These are phyloP conservation scores for Beta vulgaris DNA, from an alignment of 148 eudicot genomes.

Conservation along the genomic window DNA sequence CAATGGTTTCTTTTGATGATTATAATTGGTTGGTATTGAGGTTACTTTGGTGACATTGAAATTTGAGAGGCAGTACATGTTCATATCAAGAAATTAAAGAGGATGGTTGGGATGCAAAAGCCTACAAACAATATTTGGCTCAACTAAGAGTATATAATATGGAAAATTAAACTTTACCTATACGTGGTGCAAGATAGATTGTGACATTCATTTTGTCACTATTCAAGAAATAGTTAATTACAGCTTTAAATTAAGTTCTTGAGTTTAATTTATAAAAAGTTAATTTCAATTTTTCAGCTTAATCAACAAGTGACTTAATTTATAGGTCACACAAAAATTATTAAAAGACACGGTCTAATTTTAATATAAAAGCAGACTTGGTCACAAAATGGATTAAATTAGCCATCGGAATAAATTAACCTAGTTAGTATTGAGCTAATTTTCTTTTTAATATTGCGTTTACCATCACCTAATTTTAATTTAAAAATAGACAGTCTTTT, in stretches of 20 bases:
- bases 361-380: too few species aligned
- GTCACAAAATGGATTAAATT: too few species aligned
- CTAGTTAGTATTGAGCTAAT: too few species aligned
- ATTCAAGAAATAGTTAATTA: not conserved
- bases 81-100: not conserved
- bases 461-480: too few species aligned
- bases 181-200: not conserved
- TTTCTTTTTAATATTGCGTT: too few species aligned
- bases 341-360: too few species aligned
- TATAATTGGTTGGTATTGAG: not conserved
- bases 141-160: not conserved
- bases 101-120: not conserved
- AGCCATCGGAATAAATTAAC: too few species aligned
- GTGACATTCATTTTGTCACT: not conserved
- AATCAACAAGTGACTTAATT: not conserved
- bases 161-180: not conserved
- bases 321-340: too few species aligned
- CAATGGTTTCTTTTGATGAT: not conserved
- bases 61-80: not conserved
- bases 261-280: too few species aligned
- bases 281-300: not conserved
- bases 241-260: too few species aligned
- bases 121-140: not conserved
- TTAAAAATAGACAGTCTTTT: too few species aligned
- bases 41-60: not conserved